Base-by-base conservation (phyloP, 352 stramenopile genomes). In the Phytopythium litorale region DNA sequence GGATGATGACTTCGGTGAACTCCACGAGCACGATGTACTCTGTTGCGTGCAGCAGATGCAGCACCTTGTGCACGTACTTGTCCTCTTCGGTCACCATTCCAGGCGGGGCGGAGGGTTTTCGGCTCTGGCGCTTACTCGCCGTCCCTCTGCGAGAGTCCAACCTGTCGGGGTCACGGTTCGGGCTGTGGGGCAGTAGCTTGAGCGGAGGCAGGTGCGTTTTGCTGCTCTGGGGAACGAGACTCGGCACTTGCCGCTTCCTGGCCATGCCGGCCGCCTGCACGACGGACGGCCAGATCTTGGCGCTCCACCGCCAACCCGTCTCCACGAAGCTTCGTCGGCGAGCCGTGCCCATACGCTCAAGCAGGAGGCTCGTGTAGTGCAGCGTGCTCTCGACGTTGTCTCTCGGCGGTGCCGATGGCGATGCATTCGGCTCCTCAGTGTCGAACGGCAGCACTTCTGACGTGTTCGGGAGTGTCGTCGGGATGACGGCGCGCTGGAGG, bases 11-110 rank as follows among this genome's bases (percentile, higher is more conserved):
- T 23, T 70, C 65, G 6, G 60, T 66, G 25, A 70, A 72, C 51
- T 75, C 68, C 21, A 64, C 60, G 23, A 75, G 50, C 7, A 72
- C 40, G 19, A 73, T 37, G 19, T 66, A 76, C 62, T 73, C 69
- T n/a, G 69, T 65, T 28, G 66, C 30, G 33, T 76, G 63, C 7
- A 76, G 35, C 28, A 58, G 37, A 16, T 37, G 52, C 32, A 46
- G 52, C 19, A 45, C 21, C 35, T 58, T 33, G 13, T 8, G 32
- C 8, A 58, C 45, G 33, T 71, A 4, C 1, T 46, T 11, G 30
- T 58, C 52, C n/a, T 58, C 32, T 6, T 46, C 7, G 42, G 18
- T 12, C 8, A 23, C 19, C n/a, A 19, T 7, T 7, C 8, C 8
- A 19, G 42, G 4, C 19, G 16, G 16, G 7, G 18, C 23, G 7